These are phyloP conservation scores for Protea cynaroides DNA, from an alignment of 164 flowering plant genomes.

Conservation along the genomic window DNA sequence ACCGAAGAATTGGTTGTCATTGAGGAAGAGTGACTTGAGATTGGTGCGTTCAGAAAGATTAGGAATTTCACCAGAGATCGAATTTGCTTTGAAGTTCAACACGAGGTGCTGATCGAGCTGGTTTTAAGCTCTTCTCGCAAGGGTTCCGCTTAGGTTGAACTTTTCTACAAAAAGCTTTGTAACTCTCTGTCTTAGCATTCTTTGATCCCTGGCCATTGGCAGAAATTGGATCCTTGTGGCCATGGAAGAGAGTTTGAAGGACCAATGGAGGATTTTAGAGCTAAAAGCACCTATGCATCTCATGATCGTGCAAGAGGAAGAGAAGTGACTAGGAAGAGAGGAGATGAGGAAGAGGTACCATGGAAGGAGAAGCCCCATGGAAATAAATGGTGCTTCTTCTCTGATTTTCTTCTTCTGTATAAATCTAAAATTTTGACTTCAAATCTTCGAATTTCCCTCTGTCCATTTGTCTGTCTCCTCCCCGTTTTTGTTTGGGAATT, in stretches of 20 bases:
- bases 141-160: constrained; percentile 43
- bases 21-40: constrained; percentile 70
- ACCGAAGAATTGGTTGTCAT: constrained; percentile 60
- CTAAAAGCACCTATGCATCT: constrained; percentile 44
- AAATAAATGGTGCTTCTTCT: not conserved
- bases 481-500: no score
- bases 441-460: not conserved
- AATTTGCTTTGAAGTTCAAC: constrained; percentile 70
- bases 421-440: no score
- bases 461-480: not conserved
- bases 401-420: constrained; percentile 3
- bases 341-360: constrained; percentile 8
- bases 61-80: constrained; percentile 65
- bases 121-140: constrained; percentile 38
- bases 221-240: constrained; percentile 28
- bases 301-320: constrained; percentile 24
- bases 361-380: constrained; percentile 9
- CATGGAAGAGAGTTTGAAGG: constrained; percentile 39
- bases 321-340: constrained; percentile 2
- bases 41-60: constrained; percentile 52
- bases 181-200: constrained; percentile 68
- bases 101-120: constrained; percentile 73
- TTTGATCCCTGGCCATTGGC: constrained; percentile 66
- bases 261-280: constrained; percentile 40
- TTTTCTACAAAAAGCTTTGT: constrained; percentile 68